Evolutionary conservation across 805 yeast species (phyloP).

Genomic region (Danielia oregonensis): DNA sequence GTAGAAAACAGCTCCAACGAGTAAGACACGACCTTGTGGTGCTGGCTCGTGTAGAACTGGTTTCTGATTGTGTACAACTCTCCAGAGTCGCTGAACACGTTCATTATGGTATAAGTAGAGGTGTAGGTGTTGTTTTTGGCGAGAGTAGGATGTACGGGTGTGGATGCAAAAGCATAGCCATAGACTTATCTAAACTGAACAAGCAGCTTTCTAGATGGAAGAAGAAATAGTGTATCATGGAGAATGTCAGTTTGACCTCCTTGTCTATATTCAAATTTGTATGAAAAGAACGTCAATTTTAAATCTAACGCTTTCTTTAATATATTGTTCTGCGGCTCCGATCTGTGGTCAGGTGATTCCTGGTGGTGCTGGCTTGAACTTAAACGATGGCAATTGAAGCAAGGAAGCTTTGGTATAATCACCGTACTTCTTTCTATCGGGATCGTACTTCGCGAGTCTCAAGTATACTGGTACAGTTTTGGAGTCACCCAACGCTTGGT

Average conservation of each 20-base stretch:
- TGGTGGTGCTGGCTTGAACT: constrained; percentile 45
- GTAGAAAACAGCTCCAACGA: constrained; percentile 34
- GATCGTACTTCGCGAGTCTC: constrained; percentile 52
- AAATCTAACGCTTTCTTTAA: no score
- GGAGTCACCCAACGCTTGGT: constrained; percentile 25
- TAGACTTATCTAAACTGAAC: no score
- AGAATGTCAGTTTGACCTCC: no score
- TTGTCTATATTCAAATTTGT: no score
- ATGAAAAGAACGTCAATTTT: no score
- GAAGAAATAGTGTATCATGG: no score
- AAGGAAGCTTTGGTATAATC: constrained; percentile 67
- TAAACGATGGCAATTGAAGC: constrained; percentile 58
- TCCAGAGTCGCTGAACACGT: constrained; percentile 39
- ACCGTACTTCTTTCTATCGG: constrained; percentile 38
- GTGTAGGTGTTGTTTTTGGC: constrained; percentile 1
- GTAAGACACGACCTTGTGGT: constrained; percentile 40
- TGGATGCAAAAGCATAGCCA: constrained; percentile 1
- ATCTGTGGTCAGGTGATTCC: constrained; percentile 43
- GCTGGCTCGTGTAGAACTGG: constrained; percentile 60
- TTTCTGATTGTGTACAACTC: constrained; percentile 55
- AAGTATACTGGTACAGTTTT: constrained; percentile 42
- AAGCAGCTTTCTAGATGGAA: no score
- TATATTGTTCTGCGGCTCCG: no score
- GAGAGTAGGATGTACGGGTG: constrained; percentile 2
- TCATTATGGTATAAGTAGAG: constrained; percentile 22